phyloP scores from a whole-genome alignment of 2,329 filamentous ascomycete genomes.

The Tolypocladium ovalisporum region DNA sequence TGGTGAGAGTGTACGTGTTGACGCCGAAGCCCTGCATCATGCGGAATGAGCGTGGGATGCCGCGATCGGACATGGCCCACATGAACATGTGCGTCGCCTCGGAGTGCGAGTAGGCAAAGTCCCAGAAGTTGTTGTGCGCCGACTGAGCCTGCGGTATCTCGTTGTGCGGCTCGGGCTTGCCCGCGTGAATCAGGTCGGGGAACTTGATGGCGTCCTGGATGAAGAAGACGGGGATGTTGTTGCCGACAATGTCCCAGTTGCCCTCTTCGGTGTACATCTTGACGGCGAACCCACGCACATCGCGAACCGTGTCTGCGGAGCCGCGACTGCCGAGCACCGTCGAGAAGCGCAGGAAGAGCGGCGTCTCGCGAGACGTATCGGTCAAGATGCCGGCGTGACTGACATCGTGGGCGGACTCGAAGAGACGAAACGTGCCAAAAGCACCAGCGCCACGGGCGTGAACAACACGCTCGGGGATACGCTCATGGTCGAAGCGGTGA shows the following conservation, averaged over 20 bases:
- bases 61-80: slow-evolving; percentile 68
- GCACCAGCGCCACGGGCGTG: slow-evolving; percentile 61
- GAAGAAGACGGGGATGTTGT: slow-evolving; percentile 61
- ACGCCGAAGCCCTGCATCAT: slow-evolving; percentile 87
- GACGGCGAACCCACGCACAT: slow-evolving; percentile 69
- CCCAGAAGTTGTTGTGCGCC: slow-evolving; percentile 70
- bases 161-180: slow-evolving; percentile 65
- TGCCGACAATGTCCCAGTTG: slow-evolving; percentile 57
- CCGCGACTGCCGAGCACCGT: slow-evolving; percentile 67
- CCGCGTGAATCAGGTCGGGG: slow-evolving; percentile 53
- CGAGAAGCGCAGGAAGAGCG: slow-evolving; percentile 49
- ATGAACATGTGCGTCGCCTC: slow-evolving; percentile 72
- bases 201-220: slow-evolving; percentile 59
- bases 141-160: slow-evolving; percentile 62
- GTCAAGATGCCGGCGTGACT: slow-evolving; percentile 53
- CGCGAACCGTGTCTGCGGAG: slow-evolving; percentile 71
- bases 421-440: slow-evolving; percentile 59
- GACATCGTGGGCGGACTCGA: slow-evolving; percentile 55
- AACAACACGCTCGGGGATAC: slow-evolving; percentile 50
- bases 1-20: slow-evolving; percentile 63
- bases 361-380: slow-evolving; percentile 39
- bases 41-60: slow-evolving; percentile 62
- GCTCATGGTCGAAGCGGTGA: slow-evolving; percentile 57
- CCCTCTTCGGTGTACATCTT: slow-evolving; percentile 58
- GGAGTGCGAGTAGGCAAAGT: slow-evolving; percentile 51